phyloP scores from a whole-genome alignment of 805 yeast species.

The Candida odintsovae region DNA sequence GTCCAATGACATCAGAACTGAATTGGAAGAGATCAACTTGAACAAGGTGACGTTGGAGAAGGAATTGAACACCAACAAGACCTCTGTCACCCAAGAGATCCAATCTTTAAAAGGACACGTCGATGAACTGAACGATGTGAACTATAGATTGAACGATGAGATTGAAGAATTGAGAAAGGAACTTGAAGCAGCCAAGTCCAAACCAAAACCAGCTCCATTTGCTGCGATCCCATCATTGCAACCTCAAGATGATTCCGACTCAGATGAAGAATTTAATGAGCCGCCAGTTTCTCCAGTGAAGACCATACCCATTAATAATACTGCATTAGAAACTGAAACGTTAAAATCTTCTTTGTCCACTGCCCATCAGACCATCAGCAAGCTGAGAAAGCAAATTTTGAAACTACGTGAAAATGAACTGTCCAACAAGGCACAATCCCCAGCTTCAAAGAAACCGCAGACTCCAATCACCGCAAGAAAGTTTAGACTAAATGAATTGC shows the following conservation, averaged over 20 bases:
- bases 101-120: slow-evolving; percentile 45
- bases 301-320: slow-evolving; percentile 33
- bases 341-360: slow-evolving; percentile 56
- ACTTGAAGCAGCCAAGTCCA: slow-evolving; percentile 12
- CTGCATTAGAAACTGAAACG: slow-evolving; percentile 59
- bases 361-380: slow-evolving; percentile 59
- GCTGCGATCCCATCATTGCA: slow-evolving; percentile 18
- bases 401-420: slow-evolving; percentile 23
- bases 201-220: slow-evolving; percentile 12
- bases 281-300: slow-evolving; percentile 32
- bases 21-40: slow-evolving; percentile 41
- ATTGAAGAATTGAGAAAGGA: slow-evolving; percentile 22
- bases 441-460: slow-evolving; percentile 11
- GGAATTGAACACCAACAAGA: slow-evolving; percentile 32
- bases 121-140: slow-evolving; percentile 62
- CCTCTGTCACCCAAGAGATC: slow-evolving; percentile 35
- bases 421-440: slow-evolving; percentile 13
- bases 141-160: slow-evolving; percentile 48
- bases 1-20: slow-evolving; percentile 34
- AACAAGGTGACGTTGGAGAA: slow-evolving; percentile 35
- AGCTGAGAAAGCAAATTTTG: slow-evolving; percentile 37
- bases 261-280: slow-evolving; percentile 33
- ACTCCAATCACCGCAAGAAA: slow-evolving; percentile 8
- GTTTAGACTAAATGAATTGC: slow-evolving; percentile 5
- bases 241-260: slow-evolving; percentile 23